Base-by-base conservation (phyloP, 148 eudicot species). In the Euryodendron excelsum region DNA sequence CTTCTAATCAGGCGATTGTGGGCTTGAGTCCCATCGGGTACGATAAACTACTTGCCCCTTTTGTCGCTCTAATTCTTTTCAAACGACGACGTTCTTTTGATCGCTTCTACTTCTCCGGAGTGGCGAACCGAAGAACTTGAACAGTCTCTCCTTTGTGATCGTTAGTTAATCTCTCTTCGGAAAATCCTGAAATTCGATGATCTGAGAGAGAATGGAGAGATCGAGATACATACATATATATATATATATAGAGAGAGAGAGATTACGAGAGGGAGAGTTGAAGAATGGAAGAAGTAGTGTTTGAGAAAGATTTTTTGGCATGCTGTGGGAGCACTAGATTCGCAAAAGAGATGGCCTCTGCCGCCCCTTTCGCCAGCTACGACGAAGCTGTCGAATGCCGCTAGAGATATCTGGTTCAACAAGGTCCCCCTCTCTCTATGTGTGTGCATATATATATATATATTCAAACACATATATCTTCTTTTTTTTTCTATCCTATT, bases 1-100 rank as follows among this genome's bases (percentile, higher is more conserved):
- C 92, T 89, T 91, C 92, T 86, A 86, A 89, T 91, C 89, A 89
- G 86, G 85, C 88, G 91, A 86, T 87, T 89, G 94, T 91, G 91
- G 94, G 89, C 15, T 14, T 14, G 1, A 48, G 14, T n/a, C n/a
- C n/a, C n/a, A n/a, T n/a, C n/a, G n/a, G n/a, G n/a, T n/a, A n/a
- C n/a, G n/a, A n/a, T n/a, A n/a, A n/a, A n/a, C n/a, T n/a, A n/a
- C n/a, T n/a, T n/a, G n/a, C n/a, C n/a, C n/a, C n/a, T n/a, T n/a
- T n/a, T n/a, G n/a, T n/a, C n/a, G n/a, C n/a, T n/a, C n/a, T n/a
- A n/a, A n/a, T 48, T 10, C 15, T 14, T 10, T 48, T 2, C 12
- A 14, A 14, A 48, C 14, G 53, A 48, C 14, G 14, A 48, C 14
- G 17, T 48, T 10, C 14, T 10, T 12, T 6, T 10, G 3, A 13